These are phyloP conservation scores for Cryptococcus floricola DNA, from an alignment of 1,284 basidiomycete species.

Conservation along the genomic window DNA sequence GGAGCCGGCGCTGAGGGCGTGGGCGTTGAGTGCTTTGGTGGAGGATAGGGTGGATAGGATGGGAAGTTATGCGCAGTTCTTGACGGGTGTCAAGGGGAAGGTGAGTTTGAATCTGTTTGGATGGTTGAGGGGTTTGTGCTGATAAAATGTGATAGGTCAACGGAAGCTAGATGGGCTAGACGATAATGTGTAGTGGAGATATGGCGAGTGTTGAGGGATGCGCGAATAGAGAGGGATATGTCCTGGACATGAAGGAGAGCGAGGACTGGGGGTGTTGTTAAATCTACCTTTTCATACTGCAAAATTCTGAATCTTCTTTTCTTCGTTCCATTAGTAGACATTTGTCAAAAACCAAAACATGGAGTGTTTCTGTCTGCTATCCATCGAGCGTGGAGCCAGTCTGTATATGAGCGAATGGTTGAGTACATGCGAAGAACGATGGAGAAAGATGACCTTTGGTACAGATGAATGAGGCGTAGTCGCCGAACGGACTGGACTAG, in stretches of 20 bases:
- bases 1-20: slow-evolving; percentile 85
- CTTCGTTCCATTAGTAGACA: too few species aligned
- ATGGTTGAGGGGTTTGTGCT: not conserved
- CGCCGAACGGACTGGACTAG: too few species aligned
- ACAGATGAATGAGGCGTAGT: too few species aligned
- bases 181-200: not conserved
- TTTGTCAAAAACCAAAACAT: too few species aligned
- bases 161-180: slow-evolving; percentile 6
- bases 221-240: not conserved
- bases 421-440: too few species aligned
- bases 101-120: slow-evolving; percentile 45
- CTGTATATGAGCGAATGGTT: too few species aligned
- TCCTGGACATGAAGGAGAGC: not conserved
- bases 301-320: not conserved
- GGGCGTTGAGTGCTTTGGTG: slow-evolving; percentile 90
- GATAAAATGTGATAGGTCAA: slow-evolving; percentile 1
- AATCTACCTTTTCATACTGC: not conserved
- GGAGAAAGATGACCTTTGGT: too few species aligned
- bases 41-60: slow-evolving; percentile 94
- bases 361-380: too few species aligned
- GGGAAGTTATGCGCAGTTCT: slow-evolving; percentile 93
- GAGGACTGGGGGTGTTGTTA: not conserved
- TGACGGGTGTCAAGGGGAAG: slow-evolving; percentile 72
- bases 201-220: not conserved
- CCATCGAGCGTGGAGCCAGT: too few species aligned